These are phyloP conservation scores for Rubia tinctorum DNA, from an alignment of 305 asterid genomes.

Conservation along the genomic window DNA sequence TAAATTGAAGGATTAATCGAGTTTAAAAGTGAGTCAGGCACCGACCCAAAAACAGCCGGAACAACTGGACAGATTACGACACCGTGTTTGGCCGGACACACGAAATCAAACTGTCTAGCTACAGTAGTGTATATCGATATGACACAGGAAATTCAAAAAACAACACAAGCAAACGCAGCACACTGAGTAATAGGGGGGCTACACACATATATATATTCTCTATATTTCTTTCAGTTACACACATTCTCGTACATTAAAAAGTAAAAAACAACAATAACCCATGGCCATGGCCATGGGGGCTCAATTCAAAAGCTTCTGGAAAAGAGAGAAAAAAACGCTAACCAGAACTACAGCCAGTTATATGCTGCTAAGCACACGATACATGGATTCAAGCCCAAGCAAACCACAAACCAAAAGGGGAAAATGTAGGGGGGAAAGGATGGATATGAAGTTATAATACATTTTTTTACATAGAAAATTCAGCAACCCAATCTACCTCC, in stretches of 20 bases:
- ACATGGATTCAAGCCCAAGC: neutral
- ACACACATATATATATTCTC: too few relatives aligned
- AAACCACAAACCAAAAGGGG: neutral
- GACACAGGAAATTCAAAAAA: too few relatives aligned
- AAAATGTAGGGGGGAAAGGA: neutral
- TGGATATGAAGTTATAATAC: neutral
- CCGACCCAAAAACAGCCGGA: neutral
- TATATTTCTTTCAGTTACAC: neutral
- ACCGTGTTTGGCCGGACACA: neutral
- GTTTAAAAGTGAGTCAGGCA: neutral
- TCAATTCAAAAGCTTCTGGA: neutral
- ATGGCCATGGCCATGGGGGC: neutral
- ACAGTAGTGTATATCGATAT: too few relatives aligned
- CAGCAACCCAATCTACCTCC: conserved; percentile 8
- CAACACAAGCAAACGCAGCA: too few relatives aligned
- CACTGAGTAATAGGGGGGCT: too few relatives aligned
- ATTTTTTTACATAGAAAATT: conserved; percentile 7
- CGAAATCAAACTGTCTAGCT: neutral
- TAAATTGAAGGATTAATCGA: neutral
- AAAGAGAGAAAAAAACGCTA: neutral
- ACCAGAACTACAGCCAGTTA: conserved; percentile 12
- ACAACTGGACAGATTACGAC: neutral
- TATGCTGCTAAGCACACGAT: too few relatives aligned
- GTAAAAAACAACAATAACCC: conserved; percentile 11
- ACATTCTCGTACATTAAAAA: too few relatives aligned